A percentile compares a stretch with the other conserved stretches of the same genome.
Conservation (phyloP, 2,329 filamentous ascomycete genomes). For the Monilinia fructicola region DNA sequence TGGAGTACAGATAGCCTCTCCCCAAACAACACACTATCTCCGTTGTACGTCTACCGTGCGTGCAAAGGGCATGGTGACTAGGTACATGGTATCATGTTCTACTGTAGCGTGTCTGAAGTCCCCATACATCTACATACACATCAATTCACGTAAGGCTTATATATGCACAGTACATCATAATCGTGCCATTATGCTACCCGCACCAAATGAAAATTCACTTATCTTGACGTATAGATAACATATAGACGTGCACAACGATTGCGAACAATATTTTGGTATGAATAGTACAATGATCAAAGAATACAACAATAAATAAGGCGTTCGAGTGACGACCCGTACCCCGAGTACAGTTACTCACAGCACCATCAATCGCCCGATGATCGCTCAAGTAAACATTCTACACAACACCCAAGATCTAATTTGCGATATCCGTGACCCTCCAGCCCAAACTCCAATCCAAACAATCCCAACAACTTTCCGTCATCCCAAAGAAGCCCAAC, state of each 20-base stretch:
- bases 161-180: constrained; percentile 13
- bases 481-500: constrained; percentile 15
- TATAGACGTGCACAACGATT: neutral
- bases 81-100: constrained; percentile 7
- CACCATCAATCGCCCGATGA: neutral
- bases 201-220: constrained; percentile 5
- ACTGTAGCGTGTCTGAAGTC: constrained; percentile 14
- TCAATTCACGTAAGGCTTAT: constrained; percentile 9
- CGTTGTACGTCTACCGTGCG: constrained; percentile 10
- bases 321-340: neutral
- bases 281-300: constrained; percentile 16
- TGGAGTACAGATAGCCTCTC: constrained; percentile 9
- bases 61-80: constrained; percentile 9
- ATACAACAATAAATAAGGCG: neutral
- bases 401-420: constrained; percentile 2
- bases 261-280: neutral
- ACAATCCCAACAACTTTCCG: constrained; percentile 14
- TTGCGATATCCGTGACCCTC: neutral
- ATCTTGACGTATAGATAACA: neutral
- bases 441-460: neutral
- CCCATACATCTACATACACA: neutral
- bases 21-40: neutral
- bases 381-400: constrained; percentile 3
- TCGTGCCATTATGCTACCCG: neutral
- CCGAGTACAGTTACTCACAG: neutral